Conservation (phyloP, 2,329 filamentous ascomycete species). For the Endoconidiophora polonica region DNA sequence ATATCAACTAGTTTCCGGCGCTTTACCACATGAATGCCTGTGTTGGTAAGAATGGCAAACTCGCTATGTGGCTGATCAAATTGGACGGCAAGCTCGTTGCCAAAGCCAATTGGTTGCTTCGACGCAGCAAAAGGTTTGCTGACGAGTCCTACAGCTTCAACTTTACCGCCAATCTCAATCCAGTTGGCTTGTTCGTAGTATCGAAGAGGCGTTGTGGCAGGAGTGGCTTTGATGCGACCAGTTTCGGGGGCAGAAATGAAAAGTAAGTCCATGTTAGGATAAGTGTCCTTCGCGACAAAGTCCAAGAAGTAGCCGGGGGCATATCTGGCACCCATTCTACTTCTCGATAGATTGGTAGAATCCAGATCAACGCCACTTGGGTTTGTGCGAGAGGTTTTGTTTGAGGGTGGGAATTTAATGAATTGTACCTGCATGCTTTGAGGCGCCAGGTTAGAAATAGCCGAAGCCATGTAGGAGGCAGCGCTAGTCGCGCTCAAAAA, state of each 20-base stretch:
- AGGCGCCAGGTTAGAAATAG: slow-evolving; percentile 48
- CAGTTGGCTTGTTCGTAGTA: slow-evolving; percentile 70
- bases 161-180: slow-evolving; percentile 55
- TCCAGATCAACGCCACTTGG: slow-evolving; percentile 30
- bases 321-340: slow-evolving; percentile 43
- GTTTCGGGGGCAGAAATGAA: slow-evolving; percentile 82
- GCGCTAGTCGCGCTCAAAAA: slow-evolving; percentile 83
- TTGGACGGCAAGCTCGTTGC: slow-evolving; percentile 91
- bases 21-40: slow-evolving; percentile 72
- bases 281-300: slow-evolving; percentile 49
- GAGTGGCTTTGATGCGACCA: slow-evolving; percentile 55
- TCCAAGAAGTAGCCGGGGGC: slow-evolving; percentile 85
- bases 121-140: slow-evolving; percentile 57
- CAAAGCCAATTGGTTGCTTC: slow-evolving; percentile 58
- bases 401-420: slow-evolving; percentile 73
- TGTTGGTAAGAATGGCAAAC: slow-evolving; percentile 81
- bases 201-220: slow-evolving; percentile 33
- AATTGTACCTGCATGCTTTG: slow-evolving; percentile 97
- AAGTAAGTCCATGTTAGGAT: slow-evolving; percentile 45
- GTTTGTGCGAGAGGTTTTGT: slow-evolving; percentile 19
- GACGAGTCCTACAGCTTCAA: slow-evolving; percentile 64
- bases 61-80: slow-evolving; percentile 72
- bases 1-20: slow-evolving; percentile 77
- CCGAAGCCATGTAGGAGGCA: slow-evolving; percentile 45
- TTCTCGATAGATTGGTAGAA: slow-evolving; percentile 32